Evolutionary conservation across 2,329 filamentous ascomycete species (phyloP).

Genomic region (Colletotrichum lentis): DNA sequence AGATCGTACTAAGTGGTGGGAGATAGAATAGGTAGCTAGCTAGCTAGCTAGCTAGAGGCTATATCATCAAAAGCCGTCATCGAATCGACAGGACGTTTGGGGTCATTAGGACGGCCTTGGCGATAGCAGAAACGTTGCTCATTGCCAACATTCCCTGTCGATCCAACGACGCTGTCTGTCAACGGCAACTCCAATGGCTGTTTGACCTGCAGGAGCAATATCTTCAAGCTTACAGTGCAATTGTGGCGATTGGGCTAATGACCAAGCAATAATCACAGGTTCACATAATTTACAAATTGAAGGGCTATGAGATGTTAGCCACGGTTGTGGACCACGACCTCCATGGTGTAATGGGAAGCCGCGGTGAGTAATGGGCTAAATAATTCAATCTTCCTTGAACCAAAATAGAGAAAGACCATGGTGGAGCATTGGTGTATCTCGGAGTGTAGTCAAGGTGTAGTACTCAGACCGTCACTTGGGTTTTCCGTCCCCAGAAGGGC

Average conservation of each 20-base stretch:
- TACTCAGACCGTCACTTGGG: neutral
- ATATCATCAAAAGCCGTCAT: neutral
- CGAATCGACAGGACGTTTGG: neutral
- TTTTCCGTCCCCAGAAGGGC: too few relatives aligned
- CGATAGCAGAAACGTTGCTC: neutral
- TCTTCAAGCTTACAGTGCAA: neutral
- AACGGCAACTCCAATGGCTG: too few relatives aligned
- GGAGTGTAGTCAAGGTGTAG: constrained; percentile 79
- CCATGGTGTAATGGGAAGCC: constrained; percentile 63
- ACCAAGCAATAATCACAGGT: neutral
- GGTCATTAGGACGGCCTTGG: neutral
- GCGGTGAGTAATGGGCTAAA: constrained; percentile 72
- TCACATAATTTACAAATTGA: neutral
- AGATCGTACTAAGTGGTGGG: constrained; percentile 26
- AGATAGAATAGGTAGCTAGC: neutral
- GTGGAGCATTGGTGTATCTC: constrained; percentile 71
- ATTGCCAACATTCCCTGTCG: constrained; percentile 17
- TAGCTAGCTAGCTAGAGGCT: neutral
- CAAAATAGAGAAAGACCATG: constrained; percentile 86
- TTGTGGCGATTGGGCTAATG: neutral
- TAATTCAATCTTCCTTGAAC: constrained; percentile 75
- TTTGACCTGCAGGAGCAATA: neutral
- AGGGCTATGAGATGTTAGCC: constrained; percentile 62
- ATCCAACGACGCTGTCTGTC: neutral
- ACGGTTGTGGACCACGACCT: constrained; percentile 74